Conservation (phyloP, 2,329 filamentous ascomycete species). For the Cladosporium sphaerospermum region DNA sequence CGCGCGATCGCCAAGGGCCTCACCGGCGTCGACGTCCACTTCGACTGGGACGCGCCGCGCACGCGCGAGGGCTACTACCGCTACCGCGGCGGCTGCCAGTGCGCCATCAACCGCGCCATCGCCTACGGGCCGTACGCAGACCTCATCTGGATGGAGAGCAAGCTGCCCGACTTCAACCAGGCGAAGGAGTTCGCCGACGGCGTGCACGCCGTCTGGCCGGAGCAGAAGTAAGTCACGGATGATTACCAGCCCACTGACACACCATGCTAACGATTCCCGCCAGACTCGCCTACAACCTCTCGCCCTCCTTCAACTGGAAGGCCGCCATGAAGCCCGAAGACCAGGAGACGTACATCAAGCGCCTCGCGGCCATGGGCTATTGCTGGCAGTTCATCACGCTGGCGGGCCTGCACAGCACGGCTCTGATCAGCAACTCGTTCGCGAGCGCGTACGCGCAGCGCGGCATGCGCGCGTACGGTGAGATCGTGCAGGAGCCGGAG, state of each 20-base stretch:
- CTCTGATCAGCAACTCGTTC: constrained; percentile 85
- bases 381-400: constrained; percentile 99
- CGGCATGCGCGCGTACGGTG: constrained; percentile 95
- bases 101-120: constrained; percentile 81
- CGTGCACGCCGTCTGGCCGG: constrained; percentile 88
- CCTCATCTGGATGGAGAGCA: constrained; percentile 99
- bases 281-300: constrained; percentile 95
- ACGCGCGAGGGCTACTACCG: constrained; percentile 95
- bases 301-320: constrained; percentile 99
- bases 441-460: constrained; percentile 70
- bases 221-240: constrained; percentile 73
- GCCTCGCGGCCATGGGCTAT: constrained; percentile 82
- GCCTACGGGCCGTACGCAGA: constrained; percentile 92
- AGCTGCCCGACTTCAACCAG: constrained; percentile 84
- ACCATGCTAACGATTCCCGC: constrained; percentile 12
- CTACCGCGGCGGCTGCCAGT: constrained; percentile 84
- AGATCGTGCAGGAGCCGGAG: constrained; percentile 96
- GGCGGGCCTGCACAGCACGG: constrained; percentile 90
- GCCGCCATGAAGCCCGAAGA: constrained; percentile 84
- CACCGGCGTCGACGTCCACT: constrained; percentile 75
- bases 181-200: constrained; percentile 89
- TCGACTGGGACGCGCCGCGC: constrained; percentile 90
- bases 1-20: constrained; percentile 71
- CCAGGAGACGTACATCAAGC: constrained; percentile 95
- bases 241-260: neutral